phyloP scores from a whole-genome alignment of 2,329 filamentous ascomycete genomes.

The Chaetomiaceae sp. region DNA sequence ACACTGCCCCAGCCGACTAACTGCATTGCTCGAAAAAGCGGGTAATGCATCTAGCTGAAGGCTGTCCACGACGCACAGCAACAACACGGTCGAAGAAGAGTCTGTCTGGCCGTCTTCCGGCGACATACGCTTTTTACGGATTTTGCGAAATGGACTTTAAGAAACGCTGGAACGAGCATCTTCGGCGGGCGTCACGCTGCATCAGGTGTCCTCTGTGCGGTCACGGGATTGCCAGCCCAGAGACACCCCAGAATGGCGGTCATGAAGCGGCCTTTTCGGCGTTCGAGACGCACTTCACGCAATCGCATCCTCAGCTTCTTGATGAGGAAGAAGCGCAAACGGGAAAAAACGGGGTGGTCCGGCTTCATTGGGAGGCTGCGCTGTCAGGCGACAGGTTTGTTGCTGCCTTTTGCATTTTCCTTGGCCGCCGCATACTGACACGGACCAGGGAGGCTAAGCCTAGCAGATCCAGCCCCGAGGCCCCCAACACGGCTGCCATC shows the following conservation, averaged over 20 bases:
- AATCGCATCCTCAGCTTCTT: slow-evolving; percentile 10
- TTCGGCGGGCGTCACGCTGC: neutral
- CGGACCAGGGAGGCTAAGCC: too few relatives aligned
- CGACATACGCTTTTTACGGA: neutral
- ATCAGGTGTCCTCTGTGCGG: slow-evolving; percentile 11
- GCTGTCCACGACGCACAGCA: neutral
- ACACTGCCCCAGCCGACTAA: too few relatives aligned
- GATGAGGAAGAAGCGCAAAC: slow-evolving; percentile 10
- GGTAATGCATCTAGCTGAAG: too few relatives aligned
- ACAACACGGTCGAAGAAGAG: too few relatives aligned
- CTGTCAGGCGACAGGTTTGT: too few relatives aligned
- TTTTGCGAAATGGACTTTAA: slow-evolving; percentile 9
- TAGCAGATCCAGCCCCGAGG: neutral
- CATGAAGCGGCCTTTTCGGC: neutral
- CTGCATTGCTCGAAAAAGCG: too few relatives aligned
- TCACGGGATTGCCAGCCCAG: neutral
- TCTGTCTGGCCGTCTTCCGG: neutral
- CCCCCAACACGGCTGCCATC: neutral
- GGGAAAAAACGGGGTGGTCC: slow-evolving; percentile 7
- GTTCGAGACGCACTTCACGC: slow-evolving; percentile 14
- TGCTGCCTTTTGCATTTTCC: too few relatives aligned
- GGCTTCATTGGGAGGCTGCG: slow-evolving; percentile 13
- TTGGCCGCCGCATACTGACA: too few relatives aligned
- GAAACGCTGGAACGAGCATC: too few relatives aligned
- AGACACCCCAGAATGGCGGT: neutral